A percentile compares a stretch with the other conserved stretches of the same genome.
phyloP scores from a whole-genome alignment of 2,329 filamentous ascomycete genomes.

The Stachybotrys echinatus region DNA sequence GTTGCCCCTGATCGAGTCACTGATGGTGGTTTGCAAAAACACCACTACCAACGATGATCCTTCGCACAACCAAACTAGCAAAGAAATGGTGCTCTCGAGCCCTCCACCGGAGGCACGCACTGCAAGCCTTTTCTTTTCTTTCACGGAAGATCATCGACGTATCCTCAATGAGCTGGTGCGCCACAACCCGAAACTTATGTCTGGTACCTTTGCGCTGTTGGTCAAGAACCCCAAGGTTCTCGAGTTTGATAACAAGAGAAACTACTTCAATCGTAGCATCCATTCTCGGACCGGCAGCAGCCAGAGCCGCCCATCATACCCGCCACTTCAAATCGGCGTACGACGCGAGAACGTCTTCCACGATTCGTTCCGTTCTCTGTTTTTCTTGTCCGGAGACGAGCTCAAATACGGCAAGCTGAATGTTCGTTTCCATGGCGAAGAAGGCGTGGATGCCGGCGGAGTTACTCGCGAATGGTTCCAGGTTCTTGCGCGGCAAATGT shows the following conservation, averaged over 20 bases:
- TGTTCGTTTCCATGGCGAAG: constrained; percentile 94
- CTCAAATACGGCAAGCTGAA: constrained; percentile 99
- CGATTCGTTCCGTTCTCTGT: constrained; percentile 96
- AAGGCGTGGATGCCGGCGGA: constrained; percentile 95
- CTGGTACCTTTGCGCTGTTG: constrained; percentile 88
- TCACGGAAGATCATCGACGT: constrained; percentile 95
- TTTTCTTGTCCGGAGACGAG: constrained; percentile 93
- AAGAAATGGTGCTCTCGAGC: constrained; percentile 69
- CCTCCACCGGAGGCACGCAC: constrained; percentile 73
- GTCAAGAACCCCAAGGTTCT: constrained; percentile 99
- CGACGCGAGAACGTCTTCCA: constrained; percentile 95
- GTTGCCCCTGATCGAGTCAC: constrained; percentile 85
- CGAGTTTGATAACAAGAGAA: constrained; percentile 99
- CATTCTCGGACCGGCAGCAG: constrained; percentile 64
- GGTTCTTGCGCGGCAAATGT: constrained; percentile 95
- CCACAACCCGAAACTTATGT: constrained; percentile 97
- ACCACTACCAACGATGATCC: constrained; percentile 72
- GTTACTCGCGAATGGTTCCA: constrained; percentile 99
- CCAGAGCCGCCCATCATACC: constrained; percentile 64
- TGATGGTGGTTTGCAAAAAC: constrained; percentile 99
- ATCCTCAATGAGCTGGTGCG: constrained; percentile 97
- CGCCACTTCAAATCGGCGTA: constrained; percentile 77
- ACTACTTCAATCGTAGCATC: constrained; percentile 94
- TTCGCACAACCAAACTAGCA: constrained; percentile 40
- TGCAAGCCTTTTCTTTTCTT: constrained; percentile 90